Base-by-base conservation (phyloP, 805 yeast genomes). In the Lipomyces yamadae region DNA sequence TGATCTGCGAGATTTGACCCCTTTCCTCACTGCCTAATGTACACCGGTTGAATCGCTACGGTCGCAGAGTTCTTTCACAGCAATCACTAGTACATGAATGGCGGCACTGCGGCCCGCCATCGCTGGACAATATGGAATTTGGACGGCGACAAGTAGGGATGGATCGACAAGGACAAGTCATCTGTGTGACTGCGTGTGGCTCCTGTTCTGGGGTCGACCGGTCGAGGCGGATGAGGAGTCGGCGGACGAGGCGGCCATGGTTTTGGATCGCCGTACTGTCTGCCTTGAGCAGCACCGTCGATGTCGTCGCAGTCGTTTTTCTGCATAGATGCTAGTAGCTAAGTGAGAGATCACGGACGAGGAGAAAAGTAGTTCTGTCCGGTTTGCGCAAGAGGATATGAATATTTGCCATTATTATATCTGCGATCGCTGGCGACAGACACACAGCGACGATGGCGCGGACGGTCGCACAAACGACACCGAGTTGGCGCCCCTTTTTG, bases 201-300 rank as follows among this genome's bases (percentile, higher is more conserved):
- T 8, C 48, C 24, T 53, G 56, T 18, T 8, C 29, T 53, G 7
- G 34, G n/a, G 15, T 53, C 56, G 15, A 24, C 32, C 33, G 66
- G 63, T 18, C 63, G 63, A 8, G 66, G 66, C 29, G 66, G 66
- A 39, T 56, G 62, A 35, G 66, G 66, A 45, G 66, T 63, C 32
- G 66, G 66, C n/a, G 66, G 66, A 3, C 66, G 54, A 13, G 66
- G 66, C n/a, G 63, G 66, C 66, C 66, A 63, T 53, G 66, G 63
- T 35, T 33, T 63, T 45, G 48, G 48, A n/a, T 42, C 48, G 24
- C 48, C n/a, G 24, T 15, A 15, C 10, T 2, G 3, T n/a, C 48
- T 15, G 48, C 48, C 29, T 1, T 24, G 24, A 24, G 24, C 8
- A 24, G 8, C 8, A 6, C 8, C 48, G 24, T 15, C 8, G 48